Conservation (phyloP, 176 grass and related monocot species). For the Cenchrus purpureus region DNA sequence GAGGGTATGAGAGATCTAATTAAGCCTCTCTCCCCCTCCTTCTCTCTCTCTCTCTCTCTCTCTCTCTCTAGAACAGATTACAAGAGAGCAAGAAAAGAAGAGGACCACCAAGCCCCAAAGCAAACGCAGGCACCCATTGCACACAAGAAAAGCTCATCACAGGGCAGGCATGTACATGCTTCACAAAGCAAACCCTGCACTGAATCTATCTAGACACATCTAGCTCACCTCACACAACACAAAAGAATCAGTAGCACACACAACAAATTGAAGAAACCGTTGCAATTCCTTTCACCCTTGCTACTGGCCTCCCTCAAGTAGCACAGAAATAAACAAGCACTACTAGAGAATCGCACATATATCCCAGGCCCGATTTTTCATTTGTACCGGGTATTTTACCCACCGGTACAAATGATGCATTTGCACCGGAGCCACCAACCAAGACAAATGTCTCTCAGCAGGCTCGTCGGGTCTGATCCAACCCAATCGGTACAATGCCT, state of each 20-base stretch:
- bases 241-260: slow-evolving; percentile 24
- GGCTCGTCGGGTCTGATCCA: no score
- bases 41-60: neutral
- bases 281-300: slow-evolving; percentile 47
- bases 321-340: slow-evolving; percentile 39
- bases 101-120: slow-evolving; percentile 50
- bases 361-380: no score
- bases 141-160: slow-evolving; percentile 34
- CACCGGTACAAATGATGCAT: neutral
- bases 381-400: no score
- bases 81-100: slow-evolving; percentile 53
- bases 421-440: no score
- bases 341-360: neutral
- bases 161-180: slow-evolving; percentile 40
- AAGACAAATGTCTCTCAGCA: no score
- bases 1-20: slow-evolving; percentile 43
- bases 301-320: slow-evolving; percentile 13
- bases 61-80: neutral
- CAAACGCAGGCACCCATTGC: slow-evolving; percentile 28
- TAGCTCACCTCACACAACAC: slow-evolving; percentile 52
- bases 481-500: no score
- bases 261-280: slow-evolving; percentile 36
- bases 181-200: slow-evolving; percentile 56
- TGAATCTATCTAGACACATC: slow-evolving; percentile 67
- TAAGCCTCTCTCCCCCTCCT: neutral